These are phyloP conservation scores for Knufia fluminis DNA, from an alignment of 2,329 filamentous ascomycete species.

Conservation along the genomic window DNA sequence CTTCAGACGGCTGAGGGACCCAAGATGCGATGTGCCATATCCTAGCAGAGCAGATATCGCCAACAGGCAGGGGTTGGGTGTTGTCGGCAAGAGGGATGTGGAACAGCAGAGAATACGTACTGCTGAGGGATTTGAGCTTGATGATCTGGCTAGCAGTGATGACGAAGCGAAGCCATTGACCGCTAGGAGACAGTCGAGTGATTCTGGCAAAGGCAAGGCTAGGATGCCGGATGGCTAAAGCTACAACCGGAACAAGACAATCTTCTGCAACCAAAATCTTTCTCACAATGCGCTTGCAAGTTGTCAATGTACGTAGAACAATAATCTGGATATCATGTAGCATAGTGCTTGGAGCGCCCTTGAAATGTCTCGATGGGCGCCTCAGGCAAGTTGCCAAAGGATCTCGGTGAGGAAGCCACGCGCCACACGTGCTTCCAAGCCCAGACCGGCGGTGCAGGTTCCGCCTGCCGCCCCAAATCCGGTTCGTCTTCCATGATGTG, in stretches of 20 bases:
- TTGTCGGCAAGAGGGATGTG: slow-evolving; percentile 12
- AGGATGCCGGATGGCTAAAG: neutral
- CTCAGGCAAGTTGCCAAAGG: too few species aligned
- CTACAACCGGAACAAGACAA: neutral
- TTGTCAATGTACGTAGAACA: too few species aligned
- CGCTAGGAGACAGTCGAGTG: neutral
- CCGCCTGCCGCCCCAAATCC: too few species aligned
- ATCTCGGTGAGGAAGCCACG: too few species aligned
- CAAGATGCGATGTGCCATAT: slow-evolving; percentile 45
- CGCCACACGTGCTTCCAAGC: too few species aligned
- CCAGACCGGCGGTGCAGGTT: too few species aligned
- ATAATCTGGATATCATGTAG: too few species aligned
- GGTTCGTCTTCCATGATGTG: too few species aligned
- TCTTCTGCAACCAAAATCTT: neutral
- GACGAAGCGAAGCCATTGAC: slow-evolving; percentile 7
- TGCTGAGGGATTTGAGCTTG: slow-evolving; percentile 17
- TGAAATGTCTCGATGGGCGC: too few species aligned
- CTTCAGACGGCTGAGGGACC: slow-evolving; percentile 45
- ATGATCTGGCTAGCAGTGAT: slow-evolving; percentile 13
- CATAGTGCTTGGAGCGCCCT: too few species aligned
- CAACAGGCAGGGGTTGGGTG: slow-evolving; percentile 4
- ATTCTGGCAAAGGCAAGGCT: neutral
- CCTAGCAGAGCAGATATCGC: slow-evolving; percentile 17
- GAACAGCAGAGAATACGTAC: slow-evolving; percentile 12
- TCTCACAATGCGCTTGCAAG: too few species aligned